A percentile compares a stretch with the other conserved stretches of the same genome.
These are phyloP conservation scores for Tetrapyrgos nigripes DNA, from an alignment of 1,284 basidiomycete species.

Conservation along the genomic window DNA sequence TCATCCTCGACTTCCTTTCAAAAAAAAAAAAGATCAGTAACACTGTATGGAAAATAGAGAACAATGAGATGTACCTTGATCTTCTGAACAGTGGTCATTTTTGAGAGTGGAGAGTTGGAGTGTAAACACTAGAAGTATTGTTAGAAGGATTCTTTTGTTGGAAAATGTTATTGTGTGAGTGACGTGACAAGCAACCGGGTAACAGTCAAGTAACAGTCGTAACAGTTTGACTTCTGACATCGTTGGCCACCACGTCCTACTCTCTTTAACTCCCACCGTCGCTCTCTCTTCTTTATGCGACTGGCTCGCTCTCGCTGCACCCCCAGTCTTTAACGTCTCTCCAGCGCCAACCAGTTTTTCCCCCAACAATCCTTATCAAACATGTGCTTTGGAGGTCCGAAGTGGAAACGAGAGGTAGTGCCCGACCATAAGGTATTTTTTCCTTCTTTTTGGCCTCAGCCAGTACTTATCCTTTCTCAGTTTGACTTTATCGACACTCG, in stretches of 20 bases:
- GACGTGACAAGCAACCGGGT: too few relatives aligned
- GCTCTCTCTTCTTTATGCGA: conserved; percentile 51
- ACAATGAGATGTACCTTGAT: conserved; percentile 69
- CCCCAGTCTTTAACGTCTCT: conserved; percentile 33
- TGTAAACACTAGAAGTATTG: conserved; percentile 35
- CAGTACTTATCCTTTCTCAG: conserved; percentile 47
- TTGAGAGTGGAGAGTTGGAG: conserved; percentile 38
- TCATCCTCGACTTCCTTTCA: conserved; percentile 93
- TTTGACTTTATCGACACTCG: conserved; percentile 97
- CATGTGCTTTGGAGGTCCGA: conserved; percentile 76
- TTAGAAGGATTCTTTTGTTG: not conserved
- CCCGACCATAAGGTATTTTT: conserved; percentile 92
- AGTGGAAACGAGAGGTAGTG: conserved; percentile 97
- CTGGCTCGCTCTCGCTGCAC: conserved; percentile 66
- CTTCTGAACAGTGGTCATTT: conserved; percentile 89
- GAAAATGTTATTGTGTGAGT: not conserved
- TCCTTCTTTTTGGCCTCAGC: conserved; percentile 1
- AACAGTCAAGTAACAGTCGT: conserved; percentile 30
- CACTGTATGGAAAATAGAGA: conserved; percentile 22
- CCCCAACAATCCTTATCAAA: conserved; percentile 31
- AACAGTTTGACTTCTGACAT: conserved; percentile 7
- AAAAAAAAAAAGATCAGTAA: conserved; percentile 16
- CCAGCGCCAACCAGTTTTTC: conserved; percentile 16
- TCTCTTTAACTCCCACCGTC: conserved; percentile 40
- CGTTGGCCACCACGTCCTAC: conserved; percentile 23